phyloP scores from a whole-genome alignment of 2,329 filamentous ascomycete genomes.

The Capronia americana region DNA sequence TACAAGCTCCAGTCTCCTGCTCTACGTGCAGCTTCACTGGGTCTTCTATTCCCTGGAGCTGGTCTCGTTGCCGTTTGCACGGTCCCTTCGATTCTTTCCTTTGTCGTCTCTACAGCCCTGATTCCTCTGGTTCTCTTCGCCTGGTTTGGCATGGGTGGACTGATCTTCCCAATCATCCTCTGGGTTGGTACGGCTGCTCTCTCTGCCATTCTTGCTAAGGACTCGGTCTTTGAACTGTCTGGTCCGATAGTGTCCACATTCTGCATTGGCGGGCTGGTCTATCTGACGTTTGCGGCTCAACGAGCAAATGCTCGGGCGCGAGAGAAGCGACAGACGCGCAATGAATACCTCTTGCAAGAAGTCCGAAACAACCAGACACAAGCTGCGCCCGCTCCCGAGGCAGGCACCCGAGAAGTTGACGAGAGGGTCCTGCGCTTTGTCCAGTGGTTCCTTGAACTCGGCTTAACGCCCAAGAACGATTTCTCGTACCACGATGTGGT shows the following conservation, averaged over 20 bases:
- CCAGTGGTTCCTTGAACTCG: conserved; percentile 30
- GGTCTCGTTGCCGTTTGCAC: conserved; percentile 32
- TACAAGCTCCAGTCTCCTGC: conserved; percentile 30
- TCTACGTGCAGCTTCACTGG: conserved; percentile 22
- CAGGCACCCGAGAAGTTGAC: conserved; percentile 30
- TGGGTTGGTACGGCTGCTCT: conserved; percentile 28
- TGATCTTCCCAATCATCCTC: conserved; percentile 31
- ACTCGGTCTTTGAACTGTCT: conserved; percentile 21
- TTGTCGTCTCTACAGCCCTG: conserved; percentile 26
- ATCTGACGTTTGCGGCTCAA: conserved; percentile 17
- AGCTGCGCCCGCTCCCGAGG: conserved; percentile 11
- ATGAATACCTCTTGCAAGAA: conserved; percentile 28
- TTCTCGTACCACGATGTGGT: conserved; percentile 34
- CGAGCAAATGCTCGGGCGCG: conserved; percentile 16
- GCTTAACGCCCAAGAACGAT: conserved; percentile 28
- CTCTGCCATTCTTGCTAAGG: conserved; percentile 27
- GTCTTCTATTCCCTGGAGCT: conserved; percentile 30
- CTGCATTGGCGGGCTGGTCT: conserved; percentile 26
- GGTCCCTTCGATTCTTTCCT: conserved; percentile 23
- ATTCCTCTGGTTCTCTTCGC: conserved; percentile 32
- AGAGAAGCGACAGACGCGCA: conserved; percentile 25
- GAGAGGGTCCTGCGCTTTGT: conserved; percentile 26
- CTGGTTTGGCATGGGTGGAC: conserved; percentile 34
- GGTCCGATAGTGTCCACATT: conserved; percentile 17
- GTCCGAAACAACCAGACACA: conserved; percentile 29